A percentile compares a stretch with the other conserved stretches of the same genome.
phyloP scores from a whole-genome alignment of 768 basidiomycete species.

The Termitomyces sp. region DNA sequence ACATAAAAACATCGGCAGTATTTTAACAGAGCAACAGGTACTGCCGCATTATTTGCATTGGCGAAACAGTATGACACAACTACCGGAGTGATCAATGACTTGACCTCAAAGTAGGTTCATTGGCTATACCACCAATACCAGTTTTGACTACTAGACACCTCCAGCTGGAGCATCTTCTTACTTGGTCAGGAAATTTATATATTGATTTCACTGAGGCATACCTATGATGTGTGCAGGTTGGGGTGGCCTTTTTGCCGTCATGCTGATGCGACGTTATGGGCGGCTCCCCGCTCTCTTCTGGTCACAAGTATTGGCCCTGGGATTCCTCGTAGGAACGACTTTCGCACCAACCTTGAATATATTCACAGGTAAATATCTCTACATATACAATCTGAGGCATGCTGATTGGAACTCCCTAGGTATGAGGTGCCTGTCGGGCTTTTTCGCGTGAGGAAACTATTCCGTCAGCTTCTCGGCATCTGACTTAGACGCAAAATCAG shows the following conservation, averaged over 20 bases:
- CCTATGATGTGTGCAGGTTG: conserved; percentile 34
- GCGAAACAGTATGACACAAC: conserved; percentile 54
- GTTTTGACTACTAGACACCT: not conserved
- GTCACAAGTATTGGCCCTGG: conserved; percentile 60
- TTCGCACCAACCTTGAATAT: conserved; percentile 50
- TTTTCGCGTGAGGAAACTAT: conserved; percentile 42
- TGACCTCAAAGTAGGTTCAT: conserved; percentile 49
- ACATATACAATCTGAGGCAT: not conserved
- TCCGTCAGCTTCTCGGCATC: not conserved
- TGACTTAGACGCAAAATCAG: conserved; percentile 2
- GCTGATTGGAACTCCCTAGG: conserved; percentile 24
- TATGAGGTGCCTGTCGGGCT: conserved; percentile 55
- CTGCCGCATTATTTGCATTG: conserved; percentile 59
- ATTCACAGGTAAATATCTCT: conserved; percentile 38
- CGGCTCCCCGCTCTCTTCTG: conserved; percentile 69
- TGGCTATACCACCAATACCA: not conserved
- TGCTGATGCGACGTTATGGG: conserved; percentile 60
- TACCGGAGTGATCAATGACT: conserved; percentile 53
- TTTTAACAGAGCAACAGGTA: conserved; percentile 32
- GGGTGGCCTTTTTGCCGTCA: conserved; percentile 57
- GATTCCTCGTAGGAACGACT: conserved; percentile 53
- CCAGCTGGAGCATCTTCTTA: conserved; percentile 65
- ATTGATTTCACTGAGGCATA: not conserved
- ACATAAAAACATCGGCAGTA: not conserved
- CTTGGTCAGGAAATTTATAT: conserved; percentile 32